These are phyloP conservation scores for Paramyrothecium sp. DNA, from an alignment of 2,329 filamentous ascomycete species.

Conservation along the genomic window DNA sequence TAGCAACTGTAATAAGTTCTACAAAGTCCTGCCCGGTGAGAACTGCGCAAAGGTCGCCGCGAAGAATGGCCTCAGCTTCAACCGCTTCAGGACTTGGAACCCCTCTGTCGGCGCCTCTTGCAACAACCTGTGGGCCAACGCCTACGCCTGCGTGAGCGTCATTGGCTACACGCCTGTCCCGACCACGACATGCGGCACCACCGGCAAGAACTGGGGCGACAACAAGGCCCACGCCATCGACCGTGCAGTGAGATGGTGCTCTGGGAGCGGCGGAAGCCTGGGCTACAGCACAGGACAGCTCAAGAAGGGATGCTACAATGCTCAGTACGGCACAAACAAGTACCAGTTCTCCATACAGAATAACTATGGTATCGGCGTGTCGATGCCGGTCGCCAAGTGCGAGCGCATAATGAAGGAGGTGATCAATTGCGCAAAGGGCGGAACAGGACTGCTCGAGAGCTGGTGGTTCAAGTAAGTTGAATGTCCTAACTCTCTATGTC, in stretches of 20 bases:
- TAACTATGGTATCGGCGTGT: conserved; percentile 1
- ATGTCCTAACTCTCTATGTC: background rate
- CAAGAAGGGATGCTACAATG: conserved; percentile 7
- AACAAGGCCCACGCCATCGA: conserved; percentile 4
- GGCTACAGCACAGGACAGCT: background rate
- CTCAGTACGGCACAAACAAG: conserved; percentile 5
- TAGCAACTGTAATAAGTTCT: conserved; percentile 13
- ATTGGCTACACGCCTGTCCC: conserved; percentile 2
- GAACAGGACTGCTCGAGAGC: background rate
- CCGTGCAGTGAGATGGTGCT: conserved; percentile 6
- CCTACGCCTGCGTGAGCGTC: conserved; percentile 6
- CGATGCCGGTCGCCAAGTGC: background rate
- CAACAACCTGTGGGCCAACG: background rate
- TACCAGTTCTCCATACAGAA: conserved; percentile 6
- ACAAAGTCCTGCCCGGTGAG: background rate
- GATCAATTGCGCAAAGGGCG: conserved; percentile 4
- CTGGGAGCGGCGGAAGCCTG: background rate
- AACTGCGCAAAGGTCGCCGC: conserved; percentile 1
- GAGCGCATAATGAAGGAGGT: background rate
- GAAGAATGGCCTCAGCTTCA: conserved; percentile 8
- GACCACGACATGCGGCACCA: background rate
- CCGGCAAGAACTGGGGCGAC: conserved; percentile 2
- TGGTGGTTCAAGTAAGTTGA: conserved; percentile 11
- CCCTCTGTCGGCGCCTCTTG: conserved; percentile 3
- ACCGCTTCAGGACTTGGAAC: conserved; percentile 7